phyloP scores from a whole-genome alignment of 495 filamentous ascomycete genomes.

The Articulospora tetracladia region DNA sequence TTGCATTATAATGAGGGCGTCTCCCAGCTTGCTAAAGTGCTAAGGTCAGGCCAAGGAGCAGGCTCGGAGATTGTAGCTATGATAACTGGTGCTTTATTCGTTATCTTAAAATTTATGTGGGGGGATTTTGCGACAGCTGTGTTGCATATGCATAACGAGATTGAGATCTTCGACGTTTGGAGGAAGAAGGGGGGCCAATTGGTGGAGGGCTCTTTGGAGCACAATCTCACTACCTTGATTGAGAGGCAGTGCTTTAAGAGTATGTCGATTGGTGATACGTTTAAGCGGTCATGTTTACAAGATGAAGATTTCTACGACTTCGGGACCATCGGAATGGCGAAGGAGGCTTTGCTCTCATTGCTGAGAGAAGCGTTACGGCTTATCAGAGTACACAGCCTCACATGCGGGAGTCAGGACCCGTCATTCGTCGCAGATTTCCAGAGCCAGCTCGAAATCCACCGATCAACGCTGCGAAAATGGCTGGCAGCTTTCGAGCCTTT shows the following conservation, averaged over 20 bases:
- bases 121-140: background rate
- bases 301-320: background rate
- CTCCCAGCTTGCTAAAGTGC: background rate
- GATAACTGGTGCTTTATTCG: background rate
- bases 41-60: background rate
- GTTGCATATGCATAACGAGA: background rate
- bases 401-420: background rate
- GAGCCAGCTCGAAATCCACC: background rate
- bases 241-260: background rate
- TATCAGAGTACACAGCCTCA: background rate
- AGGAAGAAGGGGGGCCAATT: background rate
- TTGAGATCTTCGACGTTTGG: background rate
- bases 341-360: background rate
- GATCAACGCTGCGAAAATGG: background rate
- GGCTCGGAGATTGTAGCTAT: background rate
- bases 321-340: background rate
- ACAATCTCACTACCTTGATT: background rate
- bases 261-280: background rate
- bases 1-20: background rate
- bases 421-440: background rate
- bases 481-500: background rate
- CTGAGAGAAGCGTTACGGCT: background rate
- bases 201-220: background rate
- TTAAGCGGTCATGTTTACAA: background rate
- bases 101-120: background rate